Conservation (phyloP, 768 basidiomycete genomes). For the Hypsizygus marmoreus region DNA sequence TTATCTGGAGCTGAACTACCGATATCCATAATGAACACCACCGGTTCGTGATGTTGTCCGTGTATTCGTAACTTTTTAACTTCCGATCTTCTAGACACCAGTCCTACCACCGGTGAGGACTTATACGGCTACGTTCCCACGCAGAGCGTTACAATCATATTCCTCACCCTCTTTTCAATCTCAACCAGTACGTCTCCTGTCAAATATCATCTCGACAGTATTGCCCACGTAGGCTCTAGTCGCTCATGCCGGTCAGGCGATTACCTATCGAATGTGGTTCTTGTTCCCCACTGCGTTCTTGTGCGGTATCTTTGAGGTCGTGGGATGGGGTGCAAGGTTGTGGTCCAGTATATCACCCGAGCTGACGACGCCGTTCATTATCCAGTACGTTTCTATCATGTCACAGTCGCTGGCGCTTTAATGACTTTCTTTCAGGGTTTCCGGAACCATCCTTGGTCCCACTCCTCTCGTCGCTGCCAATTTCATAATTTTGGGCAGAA, state of each 20-base stretch:
- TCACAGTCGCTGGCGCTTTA: neutral
- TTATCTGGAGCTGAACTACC: no score
- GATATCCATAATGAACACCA: no score
- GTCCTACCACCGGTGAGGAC: no score
- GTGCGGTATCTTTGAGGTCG: conserved; percentile 49
- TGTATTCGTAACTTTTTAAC: no score
- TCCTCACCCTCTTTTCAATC: conserved; percentile 38
- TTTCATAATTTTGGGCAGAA: conserved; percentile 51
- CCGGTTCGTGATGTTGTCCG: no score
- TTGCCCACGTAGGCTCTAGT: conserved; percentile 32
- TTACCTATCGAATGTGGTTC: conserved; percentile 50
- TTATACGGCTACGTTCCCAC: conserved; percentile 43
- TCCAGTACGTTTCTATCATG: neutral
- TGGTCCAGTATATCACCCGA: conserved; percentile 41
- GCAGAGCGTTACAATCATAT: conserved; percentile 33
- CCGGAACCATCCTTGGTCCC: conserved; percentile 49
- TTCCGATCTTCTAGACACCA: no score
- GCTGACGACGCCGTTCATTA: neutral
- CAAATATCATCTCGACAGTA: no score
- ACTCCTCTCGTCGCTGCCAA: conserved; percentile 58
- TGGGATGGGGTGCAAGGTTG: conserved; percentile 57
- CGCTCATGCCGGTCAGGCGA: conserved; percentile 44
- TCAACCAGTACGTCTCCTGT: conserved; percentile 28
- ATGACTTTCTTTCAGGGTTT: conserved; percentile 33
- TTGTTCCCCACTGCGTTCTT: conserved; percentile 47